These are phyloP conservation scores for Diospyros lotus DNA, from an alignment of 148 eudicot genomes.

Conservation along the genomic window DNA sequence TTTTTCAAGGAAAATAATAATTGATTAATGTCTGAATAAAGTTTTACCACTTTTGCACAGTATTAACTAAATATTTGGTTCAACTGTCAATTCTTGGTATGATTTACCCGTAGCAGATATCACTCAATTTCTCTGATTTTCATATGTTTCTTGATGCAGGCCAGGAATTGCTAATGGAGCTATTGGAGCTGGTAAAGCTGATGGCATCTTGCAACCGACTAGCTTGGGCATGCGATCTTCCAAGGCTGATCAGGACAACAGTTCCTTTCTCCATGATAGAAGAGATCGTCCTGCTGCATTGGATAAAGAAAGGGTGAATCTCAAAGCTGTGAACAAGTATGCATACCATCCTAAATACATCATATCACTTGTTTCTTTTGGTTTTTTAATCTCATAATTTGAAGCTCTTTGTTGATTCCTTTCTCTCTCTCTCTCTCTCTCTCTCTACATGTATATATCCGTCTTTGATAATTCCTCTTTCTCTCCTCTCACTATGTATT, in stretches of 20 bases:
- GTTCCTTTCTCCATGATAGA: constrained; percentile 38
- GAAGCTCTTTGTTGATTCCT: neutral
- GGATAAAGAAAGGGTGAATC: constrained; percentile 55
- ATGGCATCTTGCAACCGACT: constrained; percentile 33
- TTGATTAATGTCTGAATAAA: neutral
- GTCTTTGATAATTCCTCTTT: neutral
- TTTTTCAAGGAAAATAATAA: no score
- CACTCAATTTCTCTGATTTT: no score
- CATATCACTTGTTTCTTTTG: neutral
- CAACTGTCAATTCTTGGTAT: neutral
- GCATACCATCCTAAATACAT: constrained; percentile 16
- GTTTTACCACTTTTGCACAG: neutral
- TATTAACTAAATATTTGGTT: neutral
- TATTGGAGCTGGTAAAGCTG: constrained; percentile 45
- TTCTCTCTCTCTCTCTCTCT: neutral
- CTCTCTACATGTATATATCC: neutral
- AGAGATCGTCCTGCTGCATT: constrained; percentile 35
- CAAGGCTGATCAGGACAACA: constrained; percentile 52
- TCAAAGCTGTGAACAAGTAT: constrained; percentile 52
- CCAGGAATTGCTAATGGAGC: constrained; percentile 47
- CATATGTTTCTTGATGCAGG: constrained; percentile 28
- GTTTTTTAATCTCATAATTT: neutral
- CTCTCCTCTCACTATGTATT: neutral
- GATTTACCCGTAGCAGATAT: neutral
- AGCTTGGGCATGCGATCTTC: constrained; percentile 46